A percentile compares a stretch with the other conserved stretches of the same genome.
Conservation (phyloP, 768 basidiomycete species). For the Galerina marginata region DNA sequence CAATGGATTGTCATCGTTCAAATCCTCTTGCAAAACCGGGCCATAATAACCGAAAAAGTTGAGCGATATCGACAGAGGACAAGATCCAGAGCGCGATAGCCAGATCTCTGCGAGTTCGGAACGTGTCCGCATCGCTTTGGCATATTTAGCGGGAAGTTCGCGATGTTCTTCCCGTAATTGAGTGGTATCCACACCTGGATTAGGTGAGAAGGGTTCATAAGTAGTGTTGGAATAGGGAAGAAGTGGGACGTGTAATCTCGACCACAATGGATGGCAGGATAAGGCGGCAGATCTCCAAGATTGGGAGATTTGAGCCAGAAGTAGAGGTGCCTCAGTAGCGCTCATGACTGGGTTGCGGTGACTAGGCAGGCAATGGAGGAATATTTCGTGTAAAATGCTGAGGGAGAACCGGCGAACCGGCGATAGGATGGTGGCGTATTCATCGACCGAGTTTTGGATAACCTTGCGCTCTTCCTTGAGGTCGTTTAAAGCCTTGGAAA, state of each 20-base stretch:
- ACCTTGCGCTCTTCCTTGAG: background rate
- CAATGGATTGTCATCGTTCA: background rate
- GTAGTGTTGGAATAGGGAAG: no score
- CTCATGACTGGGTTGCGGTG: background rate
- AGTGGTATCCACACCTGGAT: background rate
- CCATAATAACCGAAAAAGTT: background rate
- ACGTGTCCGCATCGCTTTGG: background rate
- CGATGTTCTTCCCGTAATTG: background rate
- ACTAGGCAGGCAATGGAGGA: conserved; percentile 1
- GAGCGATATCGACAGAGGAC: conserved; percentile 4
- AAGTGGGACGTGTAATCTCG: background rate
- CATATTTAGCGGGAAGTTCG: background rate
- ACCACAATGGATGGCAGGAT: conserved; percentile 5
- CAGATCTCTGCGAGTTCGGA: background rate
- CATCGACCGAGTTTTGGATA: background rate
- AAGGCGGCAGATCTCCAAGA: background rate
- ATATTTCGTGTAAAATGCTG: background rate
- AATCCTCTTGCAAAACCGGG: background rate
- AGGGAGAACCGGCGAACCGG: background rate
- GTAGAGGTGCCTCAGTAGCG: background rate
- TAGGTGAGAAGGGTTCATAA: no score
- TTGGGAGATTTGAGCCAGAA: background rate
- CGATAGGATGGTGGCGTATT: background rate
- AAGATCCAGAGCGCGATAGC: background rate
- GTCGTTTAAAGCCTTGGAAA: background rate